Evolutionary conservation across 208 protist genomes (phyloP).

Genomic region (Trichomonas tenax): DNA sequence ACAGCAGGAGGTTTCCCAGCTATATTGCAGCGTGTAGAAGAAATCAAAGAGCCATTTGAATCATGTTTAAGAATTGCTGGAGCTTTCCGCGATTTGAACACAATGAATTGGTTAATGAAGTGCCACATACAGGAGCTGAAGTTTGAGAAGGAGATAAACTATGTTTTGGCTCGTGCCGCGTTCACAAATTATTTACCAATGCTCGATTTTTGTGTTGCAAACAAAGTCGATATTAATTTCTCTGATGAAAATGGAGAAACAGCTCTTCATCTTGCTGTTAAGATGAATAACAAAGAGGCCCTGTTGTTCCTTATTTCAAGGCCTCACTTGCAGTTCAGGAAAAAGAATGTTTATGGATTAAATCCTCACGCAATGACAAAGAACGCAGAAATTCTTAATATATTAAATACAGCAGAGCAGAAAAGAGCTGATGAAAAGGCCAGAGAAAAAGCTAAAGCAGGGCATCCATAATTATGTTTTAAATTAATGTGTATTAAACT

Average conservation of each 20-base stretch:
- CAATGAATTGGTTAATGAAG: neutral
- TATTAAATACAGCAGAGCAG: neutral
- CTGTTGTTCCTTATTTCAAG: neutral
- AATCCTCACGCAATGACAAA: neutral
- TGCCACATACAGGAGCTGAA: neutral
- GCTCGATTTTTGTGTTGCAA: neutral
- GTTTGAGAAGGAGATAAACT: neutral
- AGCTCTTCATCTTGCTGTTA: neutral
- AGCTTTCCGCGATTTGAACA: neutral
- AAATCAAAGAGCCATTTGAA: neutral
- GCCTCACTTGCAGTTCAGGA: neutral
- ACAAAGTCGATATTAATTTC: neutral
- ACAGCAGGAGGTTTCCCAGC: neutral
- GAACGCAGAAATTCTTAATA: neutral
- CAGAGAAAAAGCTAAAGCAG: neutral
- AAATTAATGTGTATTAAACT: too few species aligned
- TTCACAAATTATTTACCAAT: neutral
- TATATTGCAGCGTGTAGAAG: neutral
- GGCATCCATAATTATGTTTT: neutral
- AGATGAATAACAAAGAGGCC: neutral
- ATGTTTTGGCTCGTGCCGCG: neutral
- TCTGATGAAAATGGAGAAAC: neutral
- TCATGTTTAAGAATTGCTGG: neutral
- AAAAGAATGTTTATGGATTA: neutral
- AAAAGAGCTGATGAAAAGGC: neutral